Evolutionary conservation across 192 early-diverging fungal genomes (phyloP).

Genomic region (Linnemannia elongata): DNA sequence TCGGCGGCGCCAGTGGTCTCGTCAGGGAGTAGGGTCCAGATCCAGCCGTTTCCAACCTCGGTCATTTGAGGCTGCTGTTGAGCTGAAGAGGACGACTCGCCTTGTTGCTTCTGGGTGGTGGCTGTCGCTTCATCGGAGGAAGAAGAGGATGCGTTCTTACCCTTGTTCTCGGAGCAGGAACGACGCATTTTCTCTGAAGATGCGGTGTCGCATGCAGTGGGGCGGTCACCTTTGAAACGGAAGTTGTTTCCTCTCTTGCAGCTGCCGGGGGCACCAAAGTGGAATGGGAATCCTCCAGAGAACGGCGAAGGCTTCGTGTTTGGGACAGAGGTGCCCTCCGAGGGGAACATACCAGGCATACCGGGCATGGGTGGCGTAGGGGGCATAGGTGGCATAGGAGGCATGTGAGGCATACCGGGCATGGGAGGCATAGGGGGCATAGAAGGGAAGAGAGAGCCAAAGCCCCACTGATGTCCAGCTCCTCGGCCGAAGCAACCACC

Average conservation of each 20-base stretch:
- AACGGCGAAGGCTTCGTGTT: conserved; percentile 32
- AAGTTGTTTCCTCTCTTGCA: conserved; percentile 23
- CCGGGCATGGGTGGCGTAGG: not conserved
- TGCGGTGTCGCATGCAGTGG: conserved; percentile 22
- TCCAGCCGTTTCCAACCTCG: conserved; percentile 33
- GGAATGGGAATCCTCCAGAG: conserved; percentile 35
- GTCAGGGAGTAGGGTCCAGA: conserved; percentile 29
- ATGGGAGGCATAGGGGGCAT: conserved; percentile 24
- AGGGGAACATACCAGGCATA: not conserved
- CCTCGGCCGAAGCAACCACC: conserved; percentile 22
- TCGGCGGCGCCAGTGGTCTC: not conserved
- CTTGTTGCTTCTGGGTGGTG: not conserved
- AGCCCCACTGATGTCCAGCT: conserved; percentile 16
- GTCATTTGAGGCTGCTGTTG: conserved; percentile 33
- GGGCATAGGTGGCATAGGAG: conserved; percentile 21
- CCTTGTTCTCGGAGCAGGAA: conserved; percentile 10
- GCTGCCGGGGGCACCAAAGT: conserved; percentile 7
- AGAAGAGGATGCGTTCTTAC: not conserved
- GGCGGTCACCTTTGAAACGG: conserved; percentile 26
- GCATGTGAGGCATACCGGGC: conserved; percentile 44
- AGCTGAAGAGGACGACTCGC: conserved; percentile 28
- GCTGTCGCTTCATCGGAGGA: not conserved
- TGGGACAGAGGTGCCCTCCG: conserved; percentile 12
- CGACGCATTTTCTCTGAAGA: not conserved
- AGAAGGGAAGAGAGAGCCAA: not conserved